Evolutionary conservation across 345 rosid species (phyloP).

Genomic region (Trapa incisa): DNA sequence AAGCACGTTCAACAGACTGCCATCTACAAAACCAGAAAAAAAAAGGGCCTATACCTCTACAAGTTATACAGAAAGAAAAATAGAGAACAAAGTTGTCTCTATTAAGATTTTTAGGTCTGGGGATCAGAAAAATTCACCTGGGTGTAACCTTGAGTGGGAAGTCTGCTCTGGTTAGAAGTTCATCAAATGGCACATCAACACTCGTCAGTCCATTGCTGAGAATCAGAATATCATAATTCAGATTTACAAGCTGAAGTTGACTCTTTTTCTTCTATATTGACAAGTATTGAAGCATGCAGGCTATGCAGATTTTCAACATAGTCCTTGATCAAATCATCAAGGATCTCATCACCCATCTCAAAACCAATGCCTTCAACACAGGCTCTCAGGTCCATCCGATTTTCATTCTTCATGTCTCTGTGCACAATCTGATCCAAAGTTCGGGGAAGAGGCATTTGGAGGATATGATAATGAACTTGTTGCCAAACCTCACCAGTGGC

Average conservation of each 20-base stretch:
- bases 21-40: neutral
- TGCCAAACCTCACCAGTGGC: slow-evolving; percentile 47
- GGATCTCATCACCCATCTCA: slow-evolving; percentile 47
- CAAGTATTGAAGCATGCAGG: neutral
- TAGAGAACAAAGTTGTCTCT: neutral
- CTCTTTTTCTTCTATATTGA: neutral
- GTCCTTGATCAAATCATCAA: slow-evolving; percentile 65
- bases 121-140: neutral
- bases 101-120: neutral
- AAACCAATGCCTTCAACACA: slow-evolving; percentile 37
- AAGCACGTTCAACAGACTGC: neutral
- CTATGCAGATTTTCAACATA: slow-evolving; percentile 2
- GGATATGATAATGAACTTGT: slow-evolving; percentile 61
- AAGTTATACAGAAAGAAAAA: neutral
- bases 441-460: slow-evolving; percentile 46
- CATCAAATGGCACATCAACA: neutral
- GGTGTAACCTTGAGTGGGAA: neutral
- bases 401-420: slow-evolving; percentile 57
- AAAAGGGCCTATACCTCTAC: neutral
- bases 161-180: neutral
- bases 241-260: neutral
- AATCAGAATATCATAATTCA: neutral
- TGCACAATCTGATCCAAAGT: slow-evolving; percentile 62
- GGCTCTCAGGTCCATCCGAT: slow-evolving; percentile 58
- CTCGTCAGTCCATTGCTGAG: too few relatives aligned